These are phyloP conservation scores for Acanthamoeba lenticulata DNA, from an alignment of 208 protist species.

Conservation along the genomic window DNA sequence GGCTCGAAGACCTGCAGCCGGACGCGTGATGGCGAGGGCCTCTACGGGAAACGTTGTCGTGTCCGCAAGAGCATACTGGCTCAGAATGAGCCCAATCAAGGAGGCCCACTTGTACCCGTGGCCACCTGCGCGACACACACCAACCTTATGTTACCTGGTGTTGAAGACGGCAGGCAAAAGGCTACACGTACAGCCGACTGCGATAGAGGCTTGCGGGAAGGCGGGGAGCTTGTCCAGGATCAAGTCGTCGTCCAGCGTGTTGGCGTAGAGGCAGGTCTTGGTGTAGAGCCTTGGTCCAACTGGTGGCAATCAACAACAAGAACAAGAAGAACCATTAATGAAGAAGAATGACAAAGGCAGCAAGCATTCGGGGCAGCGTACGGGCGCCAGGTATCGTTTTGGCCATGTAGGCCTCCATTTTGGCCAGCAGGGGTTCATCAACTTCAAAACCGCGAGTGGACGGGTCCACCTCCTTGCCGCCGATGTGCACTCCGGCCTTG, in stretches of 20 bases:
- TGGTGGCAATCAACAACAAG: background rate
- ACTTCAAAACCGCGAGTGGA: background rate
- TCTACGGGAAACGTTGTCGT: slow-evolving; percentile 19
- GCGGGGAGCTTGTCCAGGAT: slow-evolving; percentile 17
- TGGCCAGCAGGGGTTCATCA: background rate
- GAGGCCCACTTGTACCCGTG: slow-evolving; percentile 68
- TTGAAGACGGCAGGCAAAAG: background rate
- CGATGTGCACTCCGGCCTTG: slow-evolving; percentile 33
- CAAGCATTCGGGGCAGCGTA: background rate
- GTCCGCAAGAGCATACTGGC: background rate
- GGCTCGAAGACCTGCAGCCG: background rate
- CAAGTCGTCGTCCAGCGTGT: slow-evolving; percentile 38
- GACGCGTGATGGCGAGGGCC: background rate
- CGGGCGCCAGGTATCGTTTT: slow-evolving; percentile 3
- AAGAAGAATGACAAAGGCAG: background rate
- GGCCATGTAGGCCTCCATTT: slow-evolving; percentile 33
- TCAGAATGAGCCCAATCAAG: slow-evolving; percentile 43
- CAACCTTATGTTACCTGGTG: too few species aligned
- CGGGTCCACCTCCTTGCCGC: slow-evolving; percentile 42
- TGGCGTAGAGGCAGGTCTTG: slow-evolving; percentile 59
- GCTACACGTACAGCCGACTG: slow-evolving; percentile 7
- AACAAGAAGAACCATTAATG: too few species aligned
- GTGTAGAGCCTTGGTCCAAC: slow-evolving; percentile 42
- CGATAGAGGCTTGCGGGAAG: slow-evolving; percentile 52
- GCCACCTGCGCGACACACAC: slow-evolving; percentile 1